These are phyloP conservation scores for Tuctoria greenei DNA, from an alignment of 176 grass and related monocot species.

Conservation along the genomic window DNA sequence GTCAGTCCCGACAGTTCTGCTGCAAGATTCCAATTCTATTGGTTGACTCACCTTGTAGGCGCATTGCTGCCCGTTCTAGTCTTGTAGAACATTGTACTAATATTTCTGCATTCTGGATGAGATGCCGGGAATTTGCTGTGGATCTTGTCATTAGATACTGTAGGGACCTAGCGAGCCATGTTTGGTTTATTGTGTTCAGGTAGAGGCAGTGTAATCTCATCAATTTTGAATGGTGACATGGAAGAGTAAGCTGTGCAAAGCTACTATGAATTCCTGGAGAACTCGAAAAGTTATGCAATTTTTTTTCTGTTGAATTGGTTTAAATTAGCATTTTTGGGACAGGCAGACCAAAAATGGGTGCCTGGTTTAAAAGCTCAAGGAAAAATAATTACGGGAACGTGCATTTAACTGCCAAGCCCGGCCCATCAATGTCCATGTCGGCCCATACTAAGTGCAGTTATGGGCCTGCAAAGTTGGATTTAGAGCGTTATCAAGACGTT, in stretches of 20 bases:
- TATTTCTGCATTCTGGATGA: slow-evolving; percentile 50
- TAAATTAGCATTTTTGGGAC: not conserved
- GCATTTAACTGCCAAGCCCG: too few species aligned
- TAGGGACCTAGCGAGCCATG: slow-evolving; percentile 34
- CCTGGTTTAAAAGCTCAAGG: not conserved
- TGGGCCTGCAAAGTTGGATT: not conserved
- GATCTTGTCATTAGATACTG: slow-evolving; percentile 40
- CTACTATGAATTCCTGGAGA: too few species aligned
- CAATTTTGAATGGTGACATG: slow-evolving; percentile 34
- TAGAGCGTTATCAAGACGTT: not conserved
- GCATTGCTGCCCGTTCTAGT: slow-evolving; percentile 47
- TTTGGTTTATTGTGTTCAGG: slow-evolving; percentile 20
- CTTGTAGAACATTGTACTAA: slow-evolving; percentile 55
- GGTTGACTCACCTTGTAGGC: slow-evolving; percentile 23
- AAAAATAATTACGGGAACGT: too few species aligned
- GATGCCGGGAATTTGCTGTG: slow-evolving; percentile 36
- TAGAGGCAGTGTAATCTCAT: slow-evolving; percentile 37
- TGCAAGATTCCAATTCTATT: slow-evolving; percentile 22
- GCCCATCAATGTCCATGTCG: not conserved
- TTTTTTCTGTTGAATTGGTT: not conserved
- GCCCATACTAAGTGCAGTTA: not conserved
- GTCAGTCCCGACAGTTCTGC: slow-evolving; percentile 50
- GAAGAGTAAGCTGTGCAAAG: not conserved
- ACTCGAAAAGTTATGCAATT: not conserved
- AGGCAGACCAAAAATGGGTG: not conserved